Base-by-base conservation (phyloP, 352 stramenopile genomes). In the Phytophthora multivora region DNA sequence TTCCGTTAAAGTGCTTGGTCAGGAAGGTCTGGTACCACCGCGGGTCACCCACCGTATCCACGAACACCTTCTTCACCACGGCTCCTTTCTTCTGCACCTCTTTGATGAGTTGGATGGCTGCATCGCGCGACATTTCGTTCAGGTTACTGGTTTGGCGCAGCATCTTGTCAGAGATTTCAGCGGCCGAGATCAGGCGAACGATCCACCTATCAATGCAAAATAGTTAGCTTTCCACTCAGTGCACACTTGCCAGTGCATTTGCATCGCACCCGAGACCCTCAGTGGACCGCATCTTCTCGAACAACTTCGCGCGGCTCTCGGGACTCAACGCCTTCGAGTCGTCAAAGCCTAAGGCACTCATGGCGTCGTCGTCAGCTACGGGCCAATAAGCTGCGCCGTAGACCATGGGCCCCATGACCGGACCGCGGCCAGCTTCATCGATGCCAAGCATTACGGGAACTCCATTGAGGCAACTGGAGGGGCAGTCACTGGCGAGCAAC, bases 101-200 rank as follows among this genome's bases (percentile, higher is more conserved):
- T 16, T 86, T 84, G 71, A 98, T 97, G 71, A 99, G 84, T 57
- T 96, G 75, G 41, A 98, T 98, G n/a, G 95, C 89, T 0, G 92
- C 88, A 62, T 96, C 83, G 36, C 97, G 91, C n/a, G 81, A 96
- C 66, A 98, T 97, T 50, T 97, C 89, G 80, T 98, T 99, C 46
- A 98, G 72, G 43, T 94, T 95, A 64, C 87, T 86, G 25, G 79
- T 91, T 51, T 93, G 78, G 4, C 89, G 87, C 57, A 98, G 79
- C 95, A 98, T 98, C 63, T 98, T 97, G 63, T 96, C 73, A 19
- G 90, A 98, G 67, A 99, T 98, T 72, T 98, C 91, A 13, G 81
- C 85, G 3, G 96, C 93, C 21, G 93, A 88, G 59, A 99, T 89
- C 6, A 97, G 71, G 13, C 93, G 82, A 50, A 97, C 76, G 30